These are phyloP conservation scores for Aspergillus ruber DNA, from an alignment of 2,329 filamentous ascomycete species.

Conservation along the genomic window DNA sequence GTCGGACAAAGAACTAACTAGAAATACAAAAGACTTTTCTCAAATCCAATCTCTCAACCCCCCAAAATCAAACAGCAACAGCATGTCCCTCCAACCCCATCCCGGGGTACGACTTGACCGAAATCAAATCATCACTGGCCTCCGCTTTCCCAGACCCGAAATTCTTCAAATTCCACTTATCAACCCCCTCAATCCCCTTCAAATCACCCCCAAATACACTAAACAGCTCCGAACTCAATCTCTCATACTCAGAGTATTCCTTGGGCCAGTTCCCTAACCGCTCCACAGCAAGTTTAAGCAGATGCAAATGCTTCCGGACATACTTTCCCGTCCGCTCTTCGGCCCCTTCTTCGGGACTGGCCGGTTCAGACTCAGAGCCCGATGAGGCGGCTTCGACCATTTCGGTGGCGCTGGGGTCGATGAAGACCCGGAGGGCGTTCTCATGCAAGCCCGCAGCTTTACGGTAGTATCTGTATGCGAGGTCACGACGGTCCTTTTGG, in stretches of 20 bases:
- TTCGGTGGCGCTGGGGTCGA: slow-evolving; percentile 26
- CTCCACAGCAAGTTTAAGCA: slow-evolving; percentile 36
- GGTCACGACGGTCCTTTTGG: slow-evolving; percentile 25
- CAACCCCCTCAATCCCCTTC: slow-evolving; percentile 39
- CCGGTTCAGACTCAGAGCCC: slow-evolving; percentile 14
- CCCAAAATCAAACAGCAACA: too few species aligned
- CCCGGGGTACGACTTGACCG: background rate
- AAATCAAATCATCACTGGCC: slow-evolving; percentile 25
- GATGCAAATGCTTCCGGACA: slow-evolving; percentile 30
- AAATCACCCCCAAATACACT: slow-evolving; percentile 33
- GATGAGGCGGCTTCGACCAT: slow-evolving; percentile 14
- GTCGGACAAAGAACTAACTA: too few species aligned
- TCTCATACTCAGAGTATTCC: slow-evolving; percentile 43
- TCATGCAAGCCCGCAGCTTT: slow-evolving; percentile 32
- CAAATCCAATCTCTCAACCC: too few species aligned
- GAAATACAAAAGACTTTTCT: too few species aligned
- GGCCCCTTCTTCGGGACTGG: slow-evolving; percentile 15
- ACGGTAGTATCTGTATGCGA: slow-evolving; percentile 35
- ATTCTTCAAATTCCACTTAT: slow-evolving; percentile 43
- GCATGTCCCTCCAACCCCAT: too few species aligned
- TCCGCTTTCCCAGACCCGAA: slow-evolving; percentile 45
- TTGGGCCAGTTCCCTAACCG: slow-evolving; percentile 41
- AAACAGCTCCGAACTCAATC: slow-evolving; percentile 42
- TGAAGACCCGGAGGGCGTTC: slow-evolving; percentile 30
- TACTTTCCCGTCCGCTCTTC: slow-evolving; percentile 20